phyloP scores from a whole-genome alignment of 768 basidiomycete genomes.

The Terana coerulea region DNA sequence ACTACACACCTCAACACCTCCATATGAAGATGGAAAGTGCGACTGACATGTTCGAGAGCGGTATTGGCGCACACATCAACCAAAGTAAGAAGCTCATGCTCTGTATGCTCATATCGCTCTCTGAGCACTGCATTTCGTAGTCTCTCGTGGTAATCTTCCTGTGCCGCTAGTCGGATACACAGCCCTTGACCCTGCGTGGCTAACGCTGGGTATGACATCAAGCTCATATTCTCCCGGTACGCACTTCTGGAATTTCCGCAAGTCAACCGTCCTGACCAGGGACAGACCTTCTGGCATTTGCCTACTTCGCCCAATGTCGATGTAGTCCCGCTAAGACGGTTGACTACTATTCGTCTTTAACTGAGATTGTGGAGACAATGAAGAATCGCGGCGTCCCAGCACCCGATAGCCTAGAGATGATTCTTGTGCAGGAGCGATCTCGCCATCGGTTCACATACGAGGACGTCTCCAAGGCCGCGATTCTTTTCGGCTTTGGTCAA shows the following conservation, averaged over 20 bases:
- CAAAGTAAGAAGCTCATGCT: constrained; percentile 51
- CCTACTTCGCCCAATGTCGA: constrained; percentile 76
- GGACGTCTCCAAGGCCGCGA: constrained; percentile 47
- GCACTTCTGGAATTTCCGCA: constrained; percentile 11
- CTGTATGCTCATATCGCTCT: neutral
- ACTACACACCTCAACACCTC: constrained; percentile 18
- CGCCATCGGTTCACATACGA: constrained; percentile 60
- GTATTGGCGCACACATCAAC: constrained; percentile 72
- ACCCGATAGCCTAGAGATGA: constrained; percentile 46
- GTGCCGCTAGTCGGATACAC: constrained; percentile 38
- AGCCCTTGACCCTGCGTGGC: constrained; percentile 38
- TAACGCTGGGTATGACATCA: constrained; percentile 60
- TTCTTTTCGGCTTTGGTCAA: constrained; percentile 62
- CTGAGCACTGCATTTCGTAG: constrained; percentile 29
- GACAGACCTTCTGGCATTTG: constrained; percentile 71
- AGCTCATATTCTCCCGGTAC: constrained; percentile 63
- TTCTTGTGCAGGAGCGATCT: constrained; percentile 57
- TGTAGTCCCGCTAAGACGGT: constrained; percentile 69
- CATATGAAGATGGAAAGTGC: constrained; percentile 49
- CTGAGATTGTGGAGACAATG: constrained; percentile 46
- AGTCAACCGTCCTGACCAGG: neutral
- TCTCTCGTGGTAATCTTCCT: constrained; percentile 50
- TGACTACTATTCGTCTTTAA: constrained; percentile 59
- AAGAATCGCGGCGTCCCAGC: constrained; percentile 45
- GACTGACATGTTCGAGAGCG: constrained; percentile 68